Evolutionary conservation across 1,139 yeast genomes (phyloP).

Genomic region (Yamadazyma sp.): DNA sequence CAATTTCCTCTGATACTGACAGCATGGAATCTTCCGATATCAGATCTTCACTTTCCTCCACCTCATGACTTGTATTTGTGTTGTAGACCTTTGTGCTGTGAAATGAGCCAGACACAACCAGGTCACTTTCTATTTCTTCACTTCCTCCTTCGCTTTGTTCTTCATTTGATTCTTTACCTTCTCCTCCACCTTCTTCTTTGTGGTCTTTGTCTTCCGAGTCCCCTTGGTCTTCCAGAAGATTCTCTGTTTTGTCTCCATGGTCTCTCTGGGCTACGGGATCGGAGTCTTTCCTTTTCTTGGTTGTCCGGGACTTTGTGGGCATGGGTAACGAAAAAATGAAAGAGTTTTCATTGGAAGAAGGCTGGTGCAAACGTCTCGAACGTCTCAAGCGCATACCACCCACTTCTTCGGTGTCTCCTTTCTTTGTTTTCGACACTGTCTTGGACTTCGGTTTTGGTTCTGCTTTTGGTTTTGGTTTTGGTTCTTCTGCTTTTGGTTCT

Average conservation of each 20-base stretch:
- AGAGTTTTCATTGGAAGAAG: constrained; percentile 1
- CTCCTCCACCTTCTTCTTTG: neutral
- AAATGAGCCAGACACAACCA: neutral
- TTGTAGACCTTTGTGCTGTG: neutral
- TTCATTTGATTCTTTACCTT: neutral
- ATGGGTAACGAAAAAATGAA: constrained; percentile 4
- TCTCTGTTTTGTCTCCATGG: neutral
- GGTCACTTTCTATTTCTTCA: neutral
- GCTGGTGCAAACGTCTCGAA: neutral
- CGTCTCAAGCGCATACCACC: neutral
- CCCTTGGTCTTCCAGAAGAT: neutral
- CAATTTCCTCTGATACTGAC: too few species aligned
- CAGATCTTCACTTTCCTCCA: constrained; percentile 3
- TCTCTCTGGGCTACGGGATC: neutral
- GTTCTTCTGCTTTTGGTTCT: too few species aligned
- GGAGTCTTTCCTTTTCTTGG: too few species aligned
- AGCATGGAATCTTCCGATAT: too few species aligned
- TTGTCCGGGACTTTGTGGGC: neutral
- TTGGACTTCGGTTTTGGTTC: neutral
- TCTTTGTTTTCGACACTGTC: neutral
- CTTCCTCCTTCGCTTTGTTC: neutral
- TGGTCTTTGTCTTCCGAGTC: neutral
- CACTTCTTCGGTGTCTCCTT: neutral
- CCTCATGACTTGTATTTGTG: neutral
- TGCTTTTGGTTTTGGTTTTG: too few species aligned